phyloP scores from a whole-genome alignment of 805 yeast species.

The Wickerhamomyces queroliae region DNA sequence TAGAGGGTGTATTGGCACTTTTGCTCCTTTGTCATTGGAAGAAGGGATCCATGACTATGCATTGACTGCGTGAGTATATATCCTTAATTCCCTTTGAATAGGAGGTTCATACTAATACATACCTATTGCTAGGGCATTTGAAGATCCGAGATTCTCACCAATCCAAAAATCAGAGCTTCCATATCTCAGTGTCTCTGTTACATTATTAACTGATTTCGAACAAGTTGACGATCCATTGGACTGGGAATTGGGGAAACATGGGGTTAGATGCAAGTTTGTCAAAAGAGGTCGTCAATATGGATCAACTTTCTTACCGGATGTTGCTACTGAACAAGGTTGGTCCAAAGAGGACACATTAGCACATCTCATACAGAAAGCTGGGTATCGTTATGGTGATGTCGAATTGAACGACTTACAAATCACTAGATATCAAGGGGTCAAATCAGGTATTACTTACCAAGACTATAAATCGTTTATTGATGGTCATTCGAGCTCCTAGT shows the following conservation, averaged over 20 bases:
- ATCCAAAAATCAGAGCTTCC: constrained; percentile 51
- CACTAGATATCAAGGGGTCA: constrained; percentile 51
- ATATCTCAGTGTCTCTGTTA: constrained; percentile 49
- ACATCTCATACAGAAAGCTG: constrained; percentile 73
- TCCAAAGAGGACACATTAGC: constrained; percentile 61
- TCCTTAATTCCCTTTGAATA: constrained; percentile 5
- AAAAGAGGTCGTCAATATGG: constrained; percentile 35
- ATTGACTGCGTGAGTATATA: constrained; percentile 35
- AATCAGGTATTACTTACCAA: constrained; percentile 33
- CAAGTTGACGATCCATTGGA: constrained; percentile 46
- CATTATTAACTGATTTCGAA: constrained; percentile 57
- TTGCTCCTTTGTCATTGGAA: constrained; percentile 46
- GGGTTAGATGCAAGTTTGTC: constrained; percentile 56
- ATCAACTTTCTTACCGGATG: constrained; percentile 89
- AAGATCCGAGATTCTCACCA: constrained; percentile 75
- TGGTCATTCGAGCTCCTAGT: background rate
- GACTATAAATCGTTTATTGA: constrained; percentile 26
- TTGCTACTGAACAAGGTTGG: constrained; percentile 87
- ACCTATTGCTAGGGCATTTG: constrained; percentile 45
- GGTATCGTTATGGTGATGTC: constrained; percentile 28
- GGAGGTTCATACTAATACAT: constrained; percentile 7
- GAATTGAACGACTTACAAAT: constrained; percentile 36
- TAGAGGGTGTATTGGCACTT: constrained; percentile 95
- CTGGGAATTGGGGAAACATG: constrained; percentile 84
- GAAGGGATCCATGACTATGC: constrained; percentile 61